Evolutionary conservation across 257 asterid species (phyloP), one percentile per base, ranked within the genome.

Genomic region (Nicotiana knightiana): DNA sequence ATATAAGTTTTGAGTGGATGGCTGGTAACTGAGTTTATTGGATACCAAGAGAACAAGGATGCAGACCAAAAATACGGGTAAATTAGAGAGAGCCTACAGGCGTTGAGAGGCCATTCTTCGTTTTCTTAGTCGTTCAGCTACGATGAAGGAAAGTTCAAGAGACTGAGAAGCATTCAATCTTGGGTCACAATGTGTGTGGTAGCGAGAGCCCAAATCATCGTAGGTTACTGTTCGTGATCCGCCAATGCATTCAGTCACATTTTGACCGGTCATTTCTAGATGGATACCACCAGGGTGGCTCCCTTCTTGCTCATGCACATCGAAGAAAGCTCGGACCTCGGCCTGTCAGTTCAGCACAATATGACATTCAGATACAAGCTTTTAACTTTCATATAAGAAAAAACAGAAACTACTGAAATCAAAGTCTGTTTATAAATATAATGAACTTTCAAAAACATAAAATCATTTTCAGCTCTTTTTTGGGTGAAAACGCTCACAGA

Each of bases 231-330:
- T 93, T 82, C 97, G 84, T 30, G 97, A 93, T 55, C 97, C 97
- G 13, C 97, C 97, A 61, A 92, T 93, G 83, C 97, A 93, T 18
- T 93, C 97, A 0, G 97, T 93, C 87, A 93, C 97, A 35, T 93
- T 93, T 70, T 92, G 97, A 43, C 97, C 97, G 0, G 97, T 92
- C 97, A 93, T 92, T 83, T 93, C 97, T 17, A 91, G 92, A 82
- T 93, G 97, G 82, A 93, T 90, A 30, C 97, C 97, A 43, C 97
- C 97, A 0, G 97, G 91, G 87, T 93, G 83, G 91, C 95, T 93
- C 78, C 97, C 97, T 84, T 93, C 97, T 86, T 93, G 95, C 90
- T 93, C 97, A 16, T 93, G 97, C 80, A 93, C 97, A 5, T 93
- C 97, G n/a, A 93, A 93, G 95, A 92, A 93, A 61, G 97, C 97